These are phyloP conservation scores for Hypomyces rosellus DNA, from an alignment of 2,329 filamentous ascomycete genomes.

Conservation along the genomic window DNA sequence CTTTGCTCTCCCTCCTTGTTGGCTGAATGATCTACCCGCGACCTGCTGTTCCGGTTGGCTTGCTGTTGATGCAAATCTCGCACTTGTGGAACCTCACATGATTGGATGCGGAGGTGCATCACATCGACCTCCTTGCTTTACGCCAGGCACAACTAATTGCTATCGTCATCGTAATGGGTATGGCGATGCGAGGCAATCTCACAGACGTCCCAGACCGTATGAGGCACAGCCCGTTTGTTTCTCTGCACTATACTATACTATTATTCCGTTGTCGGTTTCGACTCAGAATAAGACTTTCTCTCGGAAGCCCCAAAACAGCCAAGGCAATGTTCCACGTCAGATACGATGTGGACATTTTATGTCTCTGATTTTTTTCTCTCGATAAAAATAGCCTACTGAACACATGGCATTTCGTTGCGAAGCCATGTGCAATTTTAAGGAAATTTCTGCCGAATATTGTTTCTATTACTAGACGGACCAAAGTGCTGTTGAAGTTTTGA, in stretches of 20 bases:
- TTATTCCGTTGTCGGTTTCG: too few relatives aligned
- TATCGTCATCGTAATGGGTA: not conserved
- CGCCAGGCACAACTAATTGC: not conserved
- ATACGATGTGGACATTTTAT: not conserved
- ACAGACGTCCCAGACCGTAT: not conserved
- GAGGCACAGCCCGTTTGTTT: not conserved
- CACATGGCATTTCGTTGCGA: too few relatives aligned
- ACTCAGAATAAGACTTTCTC: too few relatives aligned
- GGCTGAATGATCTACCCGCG: slow-evolving; percentile 11
- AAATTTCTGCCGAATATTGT: too few relatives aligned
- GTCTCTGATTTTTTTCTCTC: too few relatives aligned
- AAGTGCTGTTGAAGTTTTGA: too few relatives aligned
- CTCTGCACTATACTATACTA: too few relatives aligned
- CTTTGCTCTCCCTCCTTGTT: not conserved
- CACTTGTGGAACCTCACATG: slow-evolving; percentile 1
- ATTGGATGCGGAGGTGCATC: not conserved
- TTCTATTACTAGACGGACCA: too few relatives aligned
- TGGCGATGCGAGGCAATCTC: not conserved
- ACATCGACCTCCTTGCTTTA: not conserved
- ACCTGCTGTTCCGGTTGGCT: not conserved
- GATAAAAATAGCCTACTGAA: too few relatives aligned
- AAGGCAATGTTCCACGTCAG: not conserved
- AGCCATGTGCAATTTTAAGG: too few relatives aligned
- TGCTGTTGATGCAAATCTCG: not conserved
- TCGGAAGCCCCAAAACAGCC: not conserved